Evolutionary conservation across 208 protist species (phyloP), one percentile per base, ranked within the genome.

Genomic region (Leishmania major): DNA sequence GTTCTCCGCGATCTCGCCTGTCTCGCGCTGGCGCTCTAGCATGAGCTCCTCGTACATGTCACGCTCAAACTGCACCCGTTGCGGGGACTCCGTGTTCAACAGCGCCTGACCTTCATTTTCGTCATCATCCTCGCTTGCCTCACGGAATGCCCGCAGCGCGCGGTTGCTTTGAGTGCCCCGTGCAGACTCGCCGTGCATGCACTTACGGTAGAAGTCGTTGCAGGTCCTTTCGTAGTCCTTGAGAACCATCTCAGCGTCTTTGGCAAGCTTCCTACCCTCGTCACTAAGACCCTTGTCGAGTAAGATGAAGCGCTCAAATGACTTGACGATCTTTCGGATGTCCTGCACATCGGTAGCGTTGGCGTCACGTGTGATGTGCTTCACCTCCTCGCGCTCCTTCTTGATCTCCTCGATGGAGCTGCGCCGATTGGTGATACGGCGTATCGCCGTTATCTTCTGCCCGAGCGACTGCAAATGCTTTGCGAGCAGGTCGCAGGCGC

Each of bases 31-130:
- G 0, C 91, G 90, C 84, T 98, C 93, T n/a, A 86, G 83, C 89
- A 98, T 95, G 43, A 98, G 92, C 55, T 98, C 93, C 51, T 95
- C 85, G 78, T 97, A 90, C 17, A 98, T 67, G 75, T 95, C 90
- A 40, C 87, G 85, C 78, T 98, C 95, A 77, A 97, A 96, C 62
- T 78, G 67, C 43, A 84, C 84, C 51, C 85, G 81, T 78, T 95
- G 91, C 8, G 91, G 91, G 25, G 67, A 25, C 67, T 86, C 83
- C 51, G 57, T 45, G 2, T 53, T 62, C 55, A 84, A 71, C 31
- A 81, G 70, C 35, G 70, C 53, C 66, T 78, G 78, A 7, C 53
- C 62, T 49, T 91, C 70, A 64, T 49, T 77, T 60, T 87, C 87
- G 15, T 43, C 90, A 10, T 86, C 84, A 15, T 92, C 90, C n/a